Conservation (phyloP, 208 protist species). For the Leptomonas seymouri region DNA sequence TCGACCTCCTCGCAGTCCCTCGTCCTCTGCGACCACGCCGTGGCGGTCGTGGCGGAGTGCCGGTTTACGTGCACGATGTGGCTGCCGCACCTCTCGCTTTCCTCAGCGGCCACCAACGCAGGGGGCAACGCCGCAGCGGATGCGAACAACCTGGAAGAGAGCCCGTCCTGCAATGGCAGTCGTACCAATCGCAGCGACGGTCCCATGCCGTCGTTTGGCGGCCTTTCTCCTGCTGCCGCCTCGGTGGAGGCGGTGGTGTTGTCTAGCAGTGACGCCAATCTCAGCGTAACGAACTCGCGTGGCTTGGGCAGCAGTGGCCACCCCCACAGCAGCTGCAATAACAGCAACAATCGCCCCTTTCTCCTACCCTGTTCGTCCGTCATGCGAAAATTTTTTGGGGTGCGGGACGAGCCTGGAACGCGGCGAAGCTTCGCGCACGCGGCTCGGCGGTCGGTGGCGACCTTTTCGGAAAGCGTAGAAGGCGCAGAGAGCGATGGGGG, state of each 20-base stretch:
- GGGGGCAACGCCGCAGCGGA: not conserved
- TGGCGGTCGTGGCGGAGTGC: slow-evolving; percentile 14
- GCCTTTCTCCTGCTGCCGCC: not conserved
- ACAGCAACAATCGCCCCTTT: not conserved
- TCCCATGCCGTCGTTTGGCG: slow-evolving; percentile 17
- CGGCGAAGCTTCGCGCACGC: slow-evolving; percentile 5
- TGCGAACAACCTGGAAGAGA: slow-evolving; percentile 6
- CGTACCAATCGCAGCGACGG: slow-evolving; percentile 19
- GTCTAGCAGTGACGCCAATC: slow-evolving; percentile 6
- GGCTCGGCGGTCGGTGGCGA: slow-evolving; percentile 3
- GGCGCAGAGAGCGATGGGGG: not conserved
- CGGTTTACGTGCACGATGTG: slow-evolving; percentile 29
- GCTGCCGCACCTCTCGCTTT: not conserved
- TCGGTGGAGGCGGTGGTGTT: slow-evolving; percentile 4
- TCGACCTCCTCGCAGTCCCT: slow-evolving; percentile 36
- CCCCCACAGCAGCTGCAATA: slow-evolving; percentile 13
- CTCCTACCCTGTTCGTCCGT: slow-evolving; percentile 1
- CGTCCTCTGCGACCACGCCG: slow-evolving; percentile 26
- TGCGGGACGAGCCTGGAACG: not conserved
- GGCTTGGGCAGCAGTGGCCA: slow-evolving; percentile 2
- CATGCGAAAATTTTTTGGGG: not conserved
- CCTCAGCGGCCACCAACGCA: not conserved
- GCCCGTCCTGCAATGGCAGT: slow-evolving; percentile 8
- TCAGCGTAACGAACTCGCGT: slow-evolving; percentile 10
- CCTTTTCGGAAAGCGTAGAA: not conserved